A percentile compares a stretch with the other conserved stretches of the same genome.
Evolutionary conservation across 345 rosid genomes (phyloP).

Genomic region (Pseudoturritis turrita): DNA sequence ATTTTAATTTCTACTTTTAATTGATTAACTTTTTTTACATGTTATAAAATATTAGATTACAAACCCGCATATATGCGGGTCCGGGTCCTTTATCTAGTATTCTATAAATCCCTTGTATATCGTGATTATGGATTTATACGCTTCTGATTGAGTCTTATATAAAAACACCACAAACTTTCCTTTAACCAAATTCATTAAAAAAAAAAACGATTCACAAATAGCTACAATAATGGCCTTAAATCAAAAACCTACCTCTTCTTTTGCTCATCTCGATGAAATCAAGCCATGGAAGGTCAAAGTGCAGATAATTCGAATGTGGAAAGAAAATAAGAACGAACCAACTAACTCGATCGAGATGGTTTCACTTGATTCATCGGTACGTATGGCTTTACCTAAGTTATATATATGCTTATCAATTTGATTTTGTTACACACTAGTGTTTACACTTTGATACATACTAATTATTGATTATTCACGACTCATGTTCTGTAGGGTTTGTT

Average conservation of each 20-base stretch:
- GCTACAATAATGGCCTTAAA: not conserved
- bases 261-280: not conserved
- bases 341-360: not conserved
- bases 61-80: no score
- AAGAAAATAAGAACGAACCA: not conserved
- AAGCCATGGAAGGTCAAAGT: constrained; percentile 4
- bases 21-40: no score
- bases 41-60: no score
- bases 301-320: not conserved
- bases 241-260: not conserved
- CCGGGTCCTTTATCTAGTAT: no score
- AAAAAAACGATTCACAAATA: not conserved
- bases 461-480: not conserved
- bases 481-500: not conserved
- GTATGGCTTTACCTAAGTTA: not conserved
- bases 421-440: not conserved
- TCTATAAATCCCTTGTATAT: no score
- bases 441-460: not conserved
- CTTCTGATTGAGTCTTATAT: no score
- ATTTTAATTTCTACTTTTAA: no score
- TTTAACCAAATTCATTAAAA: not conserved
- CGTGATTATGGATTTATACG: not conserved
- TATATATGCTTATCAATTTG: not conserved
- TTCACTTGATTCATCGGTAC: constrained; percentile 12
- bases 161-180: no score